Conservation (phyloP, 176 grass and related monocot species). For the Phoenix dactylifera region DNA sequence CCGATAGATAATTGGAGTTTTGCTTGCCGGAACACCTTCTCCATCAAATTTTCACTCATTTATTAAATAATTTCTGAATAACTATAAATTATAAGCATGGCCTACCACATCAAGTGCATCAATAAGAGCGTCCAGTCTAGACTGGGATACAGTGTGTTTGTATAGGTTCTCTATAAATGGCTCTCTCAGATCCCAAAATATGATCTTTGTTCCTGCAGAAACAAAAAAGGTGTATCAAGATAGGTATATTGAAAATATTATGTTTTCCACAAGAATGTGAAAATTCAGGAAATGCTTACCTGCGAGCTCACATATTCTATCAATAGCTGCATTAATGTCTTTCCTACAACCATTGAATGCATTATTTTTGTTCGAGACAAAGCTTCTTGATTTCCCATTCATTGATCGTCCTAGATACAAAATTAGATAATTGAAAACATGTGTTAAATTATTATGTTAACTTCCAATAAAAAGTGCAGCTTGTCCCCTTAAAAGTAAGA, state of each 20-base stretch:
- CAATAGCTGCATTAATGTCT: conserved; percentile 91
- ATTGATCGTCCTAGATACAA: conserved; percentile 52
- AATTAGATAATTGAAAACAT: not conserved
- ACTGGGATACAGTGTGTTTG: conserved; percentile 57
- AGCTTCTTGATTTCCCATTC: conserved; percentile 53
- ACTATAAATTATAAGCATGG: conserved; percentile 5
- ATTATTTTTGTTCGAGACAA: conserved; percentile 53
- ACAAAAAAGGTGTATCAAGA: conserved; percentile 8
- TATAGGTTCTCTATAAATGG: conserved; percentile 91
- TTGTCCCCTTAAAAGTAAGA: too few species aligned
- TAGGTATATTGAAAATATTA: conserved; percentile 5
- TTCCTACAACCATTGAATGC: conserved; percentile 88
- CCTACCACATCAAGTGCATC: conserved; percentile 85
- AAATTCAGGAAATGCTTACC: conserved; percentile 35
- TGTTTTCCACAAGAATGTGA: conserved; percentile 10
- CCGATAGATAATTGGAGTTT: too few species aligned
- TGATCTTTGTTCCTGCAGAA: conserved; percentile 68
- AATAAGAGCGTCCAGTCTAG: conserved; percentile 56
- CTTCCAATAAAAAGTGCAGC: too few species aligned
- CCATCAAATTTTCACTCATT: too few species aligned
- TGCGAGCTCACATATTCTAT: conserved; percentile 82
- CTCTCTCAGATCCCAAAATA: conserved; percentile 94
- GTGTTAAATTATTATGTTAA: too few species aligned
- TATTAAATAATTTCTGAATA: too few species aligned
- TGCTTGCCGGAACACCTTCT: too few species aligned